Conservation (phyloP, 2,329 filamentous ascomycete species). For the Pseudogymnoascus verrucosus region DNA sequence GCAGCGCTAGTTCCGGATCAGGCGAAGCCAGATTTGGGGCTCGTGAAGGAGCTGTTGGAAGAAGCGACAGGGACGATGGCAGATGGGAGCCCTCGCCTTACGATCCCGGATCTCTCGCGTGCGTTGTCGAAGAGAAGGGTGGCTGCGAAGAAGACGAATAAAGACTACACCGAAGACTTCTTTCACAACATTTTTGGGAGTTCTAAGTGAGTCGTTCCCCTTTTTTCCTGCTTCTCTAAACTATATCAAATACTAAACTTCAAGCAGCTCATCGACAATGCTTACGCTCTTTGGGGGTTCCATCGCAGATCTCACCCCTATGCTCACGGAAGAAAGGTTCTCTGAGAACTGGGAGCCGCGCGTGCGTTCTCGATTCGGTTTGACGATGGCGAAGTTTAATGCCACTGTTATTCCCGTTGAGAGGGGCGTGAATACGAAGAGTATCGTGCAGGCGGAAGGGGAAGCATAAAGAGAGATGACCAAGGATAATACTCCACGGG, state of each 20-base stretch:
- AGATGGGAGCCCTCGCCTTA: conserved; percentile 27
- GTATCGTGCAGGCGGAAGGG: neutral
- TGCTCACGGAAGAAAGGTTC: conserved; percentile 34
- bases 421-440: conserved; percentile 26
- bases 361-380: conserved; percentile 29
- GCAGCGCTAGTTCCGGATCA: conserved; percentile 30
- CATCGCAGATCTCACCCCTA: conserved; percentile 31
- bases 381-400: conserved; percentile 37
- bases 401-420: conserved; percentile 33
- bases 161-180: conserved; percentile 28
- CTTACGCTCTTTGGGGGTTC: conserved; percentile 33
- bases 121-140: conserved; percentile 24
- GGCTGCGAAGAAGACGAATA: conserved; percentile 30
- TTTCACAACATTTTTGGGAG: conserved; percentile 35
- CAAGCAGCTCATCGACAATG: conserved; percentile 33
- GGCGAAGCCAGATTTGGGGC: conserved; percentile 29
- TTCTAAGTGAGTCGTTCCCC: conserved; percentile 26
- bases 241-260: conserved; percentile 1
- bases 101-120: conserved; percentile 30
- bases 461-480: neutral
- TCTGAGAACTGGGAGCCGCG: conserved; percentile 34
- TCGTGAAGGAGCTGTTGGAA: conserved; percentile 29
- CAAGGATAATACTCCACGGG: neutral
- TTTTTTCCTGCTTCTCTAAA: neutral
- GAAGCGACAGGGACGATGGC: conserved; percentile 29